These are phyloP conservation scores for Bipolaris victoriae DNA, from an alignment of 2,329 filamentous ascomycete species.

Conservation along the genomic window DNA sequence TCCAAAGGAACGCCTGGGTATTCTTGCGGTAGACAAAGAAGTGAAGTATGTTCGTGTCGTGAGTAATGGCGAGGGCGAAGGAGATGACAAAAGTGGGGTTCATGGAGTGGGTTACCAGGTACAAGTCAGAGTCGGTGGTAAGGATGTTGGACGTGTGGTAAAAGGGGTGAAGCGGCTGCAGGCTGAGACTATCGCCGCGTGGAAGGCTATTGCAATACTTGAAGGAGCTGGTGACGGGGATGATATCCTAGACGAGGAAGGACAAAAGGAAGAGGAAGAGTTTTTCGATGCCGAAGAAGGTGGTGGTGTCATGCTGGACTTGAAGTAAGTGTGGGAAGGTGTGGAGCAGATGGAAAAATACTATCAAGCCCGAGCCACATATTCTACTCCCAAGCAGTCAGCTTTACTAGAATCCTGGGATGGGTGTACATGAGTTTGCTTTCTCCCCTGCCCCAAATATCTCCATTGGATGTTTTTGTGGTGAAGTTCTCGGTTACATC, in stretches of 20 bases:
- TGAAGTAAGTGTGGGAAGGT: neutral
- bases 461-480: too few species aligned
- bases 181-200: constrained; percentile 50
- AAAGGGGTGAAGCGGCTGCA: constrained; percentile 44
- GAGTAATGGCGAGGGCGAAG: constrained; percentile 18
- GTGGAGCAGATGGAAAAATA: neutral
- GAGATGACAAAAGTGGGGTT: neutral
- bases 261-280: constrained; percentile 18
- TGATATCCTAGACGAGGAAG: constrained; percentile 3
- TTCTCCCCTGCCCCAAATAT: too few species aligned
- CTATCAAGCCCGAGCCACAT: too few species aligned
- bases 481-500: too few species aligned
- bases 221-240: constrained; percentile 12
- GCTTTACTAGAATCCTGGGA: neutral
- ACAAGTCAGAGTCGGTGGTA: constrained; percentile 44
- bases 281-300: constrained; percentile 28
- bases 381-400: neutral
- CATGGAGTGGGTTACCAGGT: constrained; percentile 33
- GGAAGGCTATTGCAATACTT: constrained; percentile 35
- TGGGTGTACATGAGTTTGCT: too few species aligned
- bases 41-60: constrained; percentile 59
- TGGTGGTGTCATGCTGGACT: constrained; percentile 14
- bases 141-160: constrained; percentile 41
- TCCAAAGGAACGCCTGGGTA: constrained; percentile 72
- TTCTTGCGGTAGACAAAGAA: constrained; percentile 58